Evolutionary conservation across 2,329 filamentous ascomycete genomes (phyloP).

Genomic region (Colletotrichum lupini): DNA sequence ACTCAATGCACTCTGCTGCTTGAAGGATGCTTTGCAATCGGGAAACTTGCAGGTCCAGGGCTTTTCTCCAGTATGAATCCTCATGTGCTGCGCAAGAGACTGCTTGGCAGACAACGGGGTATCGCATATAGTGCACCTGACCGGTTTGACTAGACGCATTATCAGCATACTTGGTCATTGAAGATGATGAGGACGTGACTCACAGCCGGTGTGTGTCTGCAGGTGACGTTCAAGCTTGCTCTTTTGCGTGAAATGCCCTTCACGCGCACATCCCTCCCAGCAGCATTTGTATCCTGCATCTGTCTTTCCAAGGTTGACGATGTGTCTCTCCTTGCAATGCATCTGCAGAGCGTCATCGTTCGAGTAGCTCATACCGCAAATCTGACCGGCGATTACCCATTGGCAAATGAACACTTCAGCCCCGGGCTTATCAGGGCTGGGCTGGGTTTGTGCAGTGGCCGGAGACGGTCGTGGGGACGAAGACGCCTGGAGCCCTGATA

Average conservation of each 20-base stretch:
- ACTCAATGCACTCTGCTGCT: constrained; percentile 76
- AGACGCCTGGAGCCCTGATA: background rate
- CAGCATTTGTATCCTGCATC: constrained; percentile 61
- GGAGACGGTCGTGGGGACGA: constrained; percentile 8
- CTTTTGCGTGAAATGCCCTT: constrained; percentile 66
- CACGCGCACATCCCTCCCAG: constrained; percentile 67
- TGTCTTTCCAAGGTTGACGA: constrained; percentile 51
- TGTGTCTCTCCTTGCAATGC: constrained; percentile 64
- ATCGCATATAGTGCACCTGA: constrained; percentile 65
- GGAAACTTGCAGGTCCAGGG: constrained; percentile 66
- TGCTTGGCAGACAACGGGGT: constrained; percentile 74
- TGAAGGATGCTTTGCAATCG: constrained; percentile 69
- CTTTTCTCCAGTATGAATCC: constrained; percentile 74
- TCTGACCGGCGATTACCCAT: constrained; percentile 43
- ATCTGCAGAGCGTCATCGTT: constrained; percentile 63
- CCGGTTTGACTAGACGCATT: constrained; percentile 65
- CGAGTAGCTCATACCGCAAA: constrained; percentile 51
- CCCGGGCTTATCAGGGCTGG: background rate
- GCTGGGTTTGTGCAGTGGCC: background rate
- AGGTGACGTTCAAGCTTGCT: constrained; percentile 74
- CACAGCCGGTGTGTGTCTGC: constrained; percentile 73
- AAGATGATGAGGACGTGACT: constrained; percentile 43
- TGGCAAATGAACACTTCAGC: constrained; percentile 44
- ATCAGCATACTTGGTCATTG: constrained; percentile 40
- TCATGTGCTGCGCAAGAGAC: constrained; percentile 74